Conservation (phyloP, 2,329 filamentous ascomycete genomes). For the Scedosporium apiospermum region DNA sequence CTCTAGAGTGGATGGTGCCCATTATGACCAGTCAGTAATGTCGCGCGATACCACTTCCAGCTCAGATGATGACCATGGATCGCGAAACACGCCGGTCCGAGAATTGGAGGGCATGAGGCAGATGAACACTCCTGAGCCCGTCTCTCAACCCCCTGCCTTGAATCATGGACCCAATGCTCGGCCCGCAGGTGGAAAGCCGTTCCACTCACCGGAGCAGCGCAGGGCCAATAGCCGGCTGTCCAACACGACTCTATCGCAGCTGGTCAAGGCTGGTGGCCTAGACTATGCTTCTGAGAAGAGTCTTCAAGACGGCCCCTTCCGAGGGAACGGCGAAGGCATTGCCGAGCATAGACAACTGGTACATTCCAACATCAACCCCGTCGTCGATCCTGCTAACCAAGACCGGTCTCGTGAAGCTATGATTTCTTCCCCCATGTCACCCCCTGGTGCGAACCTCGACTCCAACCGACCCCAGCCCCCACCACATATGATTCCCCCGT, state of each 20-base stretch:
- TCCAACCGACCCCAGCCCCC: not conserved
- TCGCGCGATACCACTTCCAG: conserved; percentile 35
- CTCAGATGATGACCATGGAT: conserved; percentile 45
- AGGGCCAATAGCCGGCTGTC: conserved; percentile 80
- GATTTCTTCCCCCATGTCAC: conserved; percentile 24
- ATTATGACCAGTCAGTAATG: not conserved
- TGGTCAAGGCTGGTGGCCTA: conserved; percentile 46
- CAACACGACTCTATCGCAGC: conserved; percentile 67
- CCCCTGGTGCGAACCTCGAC: conserved; percentile 10
- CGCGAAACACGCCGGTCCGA: conserved; percentile 27
- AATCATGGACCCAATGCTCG: conserved; percentile 63
- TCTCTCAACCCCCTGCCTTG: conserved; percentile 70
- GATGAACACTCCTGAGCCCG: conserved; percentile 62
- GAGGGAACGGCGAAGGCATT: conserved; percentile 17
- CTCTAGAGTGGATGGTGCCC: not conserved
- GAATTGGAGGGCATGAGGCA: conserved; percentile 45
- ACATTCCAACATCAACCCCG: conserved; percentile 39
- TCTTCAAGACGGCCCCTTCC: not conserved
- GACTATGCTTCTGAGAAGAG: not conserved
- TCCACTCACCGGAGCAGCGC: conserved; percentile 67
- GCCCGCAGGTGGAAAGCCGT: conserved; percentile 55
- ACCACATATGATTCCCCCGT: not conserved
- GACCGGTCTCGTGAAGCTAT: conserved; percentile 44
- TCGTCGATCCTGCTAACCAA: conserved; percentile 45
- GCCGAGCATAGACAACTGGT: conserved; percentile 34